Evolutionary conservation across 306 rosid species (phyloP).

Genomic region (Pueraria montana): DNA sequence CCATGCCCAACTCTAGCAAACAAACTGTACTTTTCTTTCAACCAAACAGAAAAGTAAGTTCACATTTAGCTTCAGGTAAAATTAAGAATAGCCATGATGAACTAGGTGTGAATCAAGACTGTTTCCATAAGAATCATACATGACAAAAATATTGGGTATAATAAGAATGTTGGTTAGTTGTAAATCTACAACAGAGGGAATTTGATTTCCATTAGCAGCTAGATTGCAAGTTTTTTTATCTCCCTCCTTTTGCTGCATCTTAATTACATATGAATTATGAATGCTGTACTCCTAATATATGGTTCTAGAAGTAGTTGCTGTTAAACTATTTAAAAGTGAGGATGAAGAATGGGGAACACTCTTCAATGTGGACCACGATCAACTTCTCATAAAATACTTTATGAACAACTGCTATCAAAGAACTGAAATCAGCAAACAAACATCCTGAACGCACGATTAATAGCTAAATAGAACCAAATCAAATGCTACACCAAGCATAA

Average conservation of each 20-base stretch:
- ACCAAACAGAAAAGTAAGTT: neutral
- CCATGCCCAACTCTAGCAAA: neutral
- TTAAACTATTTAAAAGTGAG: neutral
- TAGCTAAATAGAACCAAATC: conserved; percentile 3
- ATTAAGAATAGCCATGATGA: neutral
- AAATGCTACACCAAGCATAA: neutral
- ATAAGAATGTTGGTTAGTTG: neutral
- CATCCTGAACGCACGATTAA: neutral
- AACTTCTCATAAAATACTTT: no score
- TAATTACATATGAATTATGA: neutral
- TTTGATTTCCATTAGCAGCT: conserved; percentile 22
- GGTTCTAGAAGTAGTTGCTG: conserved; percentile 23
- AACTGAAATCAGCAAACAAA: conserved; percentile 11
- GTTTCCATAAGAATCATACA: neutral
- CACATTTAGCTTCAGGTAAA: no score
- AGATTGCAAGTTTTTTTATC: no score
- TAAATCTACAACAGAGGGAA: neutral
- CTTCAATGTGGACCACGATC: no score
- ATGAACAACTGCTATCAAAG: neutral
- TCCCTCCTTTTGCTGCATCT: neutral
- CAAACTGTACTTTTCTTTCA: neutral
- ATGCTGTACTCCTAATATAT: neutral
- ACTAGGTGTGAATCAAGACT: neutral
- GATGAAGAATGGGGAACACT: conserved; percentile 7
- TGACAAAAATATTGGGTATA: neutral